Percentiles rank a stretch among this genome's conserved stretches.
These are phyloP conservation scores for Trichophyton equinum DNA, from an alignment of 2,329 filamentous ascomycete species.

Conservation along the genomic window DNA sequence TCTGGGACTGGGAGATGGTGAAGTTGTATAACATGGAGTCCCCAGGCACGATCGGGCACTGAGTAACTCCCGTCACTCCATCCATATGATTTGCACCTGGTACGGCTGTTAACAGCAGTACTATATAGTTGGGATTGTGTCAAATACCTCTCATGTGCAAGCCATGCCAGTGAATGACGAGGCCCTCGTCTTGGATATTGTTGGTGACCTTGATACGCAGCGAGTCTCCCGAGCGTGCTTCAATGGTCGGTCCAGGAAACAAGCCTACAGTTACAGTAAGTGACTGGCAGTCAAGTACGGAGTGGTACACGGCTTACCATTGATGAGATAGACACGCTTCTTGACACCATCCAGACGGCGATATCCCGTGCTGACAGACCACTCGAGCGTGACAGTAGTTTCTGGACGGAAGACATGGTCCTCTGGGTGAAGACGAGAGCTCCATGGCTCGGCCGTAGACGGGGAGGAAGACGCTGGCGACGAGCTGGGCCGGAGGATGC, in stretches of 20 bases:
- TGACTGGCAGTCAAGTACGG: neutral
- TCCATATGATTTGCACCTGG: slow-evolving; percentile 19
- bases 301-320: slow-evolving; percentile 25
- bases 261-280: slow-evolving; percentile 17
- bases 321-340: slow-evolving; percentile 40
- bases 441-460: neutral
- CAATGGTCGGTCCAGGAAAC: slow-evolving; percentile 41
- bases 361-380: slow-evolving; percentile 30
- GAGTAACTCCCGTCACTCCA: slow-evolving; percentile 47
- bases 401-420: slow-evolving; percentile 30
- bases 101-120: neutral
- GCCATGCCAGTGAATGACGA: slow-evolving; percentile 40
- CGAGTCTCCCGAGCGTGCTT: slow-evolving; percentile 36
- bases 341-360: slow-evolving; percentile 39
- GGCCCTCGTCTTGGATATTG: slow-evolving; percentile 25
- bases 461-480: neutral
- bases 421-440: slow-evolving; percentile 29
- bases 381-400: slow-evolving; percentile 25
- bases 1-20: slow-evolving; percentile 27
- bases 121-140: neutral
- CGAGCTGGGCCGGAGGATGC: neutral
- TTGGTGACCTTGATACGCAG: slow-evolving; percentile 35
- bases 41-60: slow-evolving; percentile 55
- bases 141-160: slow-evolving; percentile 29
- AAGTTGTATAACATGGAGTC: slow-evolving; percentile 33